Conservation (phyloP, 768 basidiomycete species). For the Suillus alpinus region DNA sequence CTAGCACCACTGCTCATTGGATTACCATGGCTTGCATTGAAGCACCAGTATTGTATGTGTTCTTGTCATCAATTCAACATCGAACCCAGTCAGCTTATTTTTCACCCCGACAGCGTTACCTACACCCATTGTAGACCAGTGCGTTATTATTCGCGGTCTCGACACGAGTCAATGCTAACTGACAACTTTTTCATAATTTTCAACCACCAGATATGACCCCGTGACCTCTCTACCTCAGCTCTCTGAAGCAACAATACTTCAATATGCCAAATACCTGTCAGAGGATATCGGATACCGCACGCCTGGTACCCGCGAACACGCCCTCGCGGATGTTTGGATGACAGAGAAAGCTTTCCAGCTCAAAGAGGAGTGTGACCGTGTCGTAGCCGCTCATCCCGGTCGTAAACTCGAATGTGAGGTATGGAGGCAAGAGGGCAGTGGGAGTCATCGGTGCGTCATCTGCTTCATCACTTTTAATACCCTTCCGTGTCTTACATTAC, state of each 20-base stretch:
- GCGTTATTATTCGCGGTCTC: slow-evolving; percentile 16
- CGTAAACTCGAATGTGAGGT: slow-evolving; percentile 86
- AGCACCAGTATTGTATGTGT: slow-evolving; percentile 48
- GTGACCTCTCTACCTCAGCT: slow-evolving; percentile 62
- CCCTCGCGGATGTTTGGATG: slow-evolving; percentile 82
- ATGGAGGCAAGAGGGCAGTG: slow-evolving; percentile 86
- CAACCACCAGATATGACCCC: slow-evolving; percentile 40
- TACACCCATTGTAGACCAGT: slow-evolving; percentile 52
- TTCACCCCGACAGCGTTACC: slow-evolving; percentile 48
- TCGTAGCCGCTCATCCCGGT: slow-evolving; percentile 37
- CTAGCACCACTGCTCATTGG: slow-evolving; percentile 54
- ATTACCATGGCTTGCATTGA: slow-evolving; percentile 45
- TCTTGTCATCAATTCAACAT: neutral
- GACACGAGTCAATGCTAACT: neutral
- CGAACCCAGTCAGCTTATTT: neutral
- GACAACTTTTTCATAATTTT: neutral
- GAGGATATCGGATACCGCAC: slow-evolving; percentile 90
- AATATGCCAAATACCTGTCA: slow-evolving; percentile 63
- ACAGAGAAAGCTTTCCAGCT: slow-evolving; percentile 60
- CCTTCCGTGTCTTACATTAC: neutral
- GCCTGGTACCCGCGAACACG: slow-evolving; percentile 88
- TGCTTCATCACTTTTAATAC: neutral
- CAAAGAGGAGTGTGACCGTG: slow-evolving; percentile 57
- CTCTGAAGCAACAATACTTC: slow-evolving; percentile 67
- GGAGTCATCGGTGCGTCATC: slow-evolving; percentile 72